Base-by-base conservation (phyloP, 164 flowering plant genomes). In the Piper betle region DNA sequence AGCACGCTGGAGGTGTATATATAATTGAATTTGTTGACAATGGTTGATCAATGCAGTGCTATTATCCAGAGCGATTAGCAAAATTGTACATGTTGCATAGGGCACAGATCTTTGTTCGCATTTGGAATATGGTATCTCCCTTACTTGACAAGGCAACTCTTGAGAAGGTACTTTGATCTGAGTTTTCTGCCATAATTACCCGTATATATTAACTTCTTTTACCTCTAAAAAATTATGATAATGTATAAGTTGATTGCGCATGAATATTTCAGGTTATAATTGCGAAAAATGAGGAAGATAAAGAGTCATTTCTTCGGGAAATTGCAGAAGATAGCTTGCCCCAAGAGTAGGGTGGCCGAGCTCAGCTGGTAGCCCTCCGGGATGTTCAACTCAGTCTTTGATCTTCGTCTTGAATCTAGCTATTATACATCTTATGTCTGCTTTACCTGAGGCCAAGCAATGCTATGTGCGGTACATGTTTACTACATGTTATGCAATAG, bases 61-160 rank as follows among this genome's bases (percentile, higher is more conserved):
- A 90, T 70, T 90, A 85, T 71, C 95, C 97, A 1, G 97, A 87
- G 73, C 88, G 95, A n/a, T 67, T 90, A 53, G 86, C 85, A 39
- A 85, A 77, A 64, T 66, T 67, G 42, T 90, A 59, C 68, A 56
- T 90, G 40, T 60, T 90, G 52, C 61, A 74, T 20, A 87, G 85
- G 97, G 91, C 96, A 37, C 19, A 84, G 67, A 87, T 90, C 69
- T 90, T 87, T 66, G 84, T 84, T 40, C 69, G 80, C 58, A 79
- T 87, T 20, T 90, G 97, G 97, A 85, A 69, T 69, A 59, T 91
- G 73, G 75, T 83, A 60, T 86, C 82, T 62, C 77, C 69, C 19
- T 87, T 87, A 70, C 82, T 88, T 5, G 93, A 91, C 70, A 84
- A 84, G 70, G 84, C 89, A 69, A 91, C 97, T 2, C 66, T 70